Evolutionary conservation across 2,329 filamentous ascomycete species (phyloP), one percentile per base, ranked within the genome.

Genomic region (Alternaria metachromatica): DNA sequence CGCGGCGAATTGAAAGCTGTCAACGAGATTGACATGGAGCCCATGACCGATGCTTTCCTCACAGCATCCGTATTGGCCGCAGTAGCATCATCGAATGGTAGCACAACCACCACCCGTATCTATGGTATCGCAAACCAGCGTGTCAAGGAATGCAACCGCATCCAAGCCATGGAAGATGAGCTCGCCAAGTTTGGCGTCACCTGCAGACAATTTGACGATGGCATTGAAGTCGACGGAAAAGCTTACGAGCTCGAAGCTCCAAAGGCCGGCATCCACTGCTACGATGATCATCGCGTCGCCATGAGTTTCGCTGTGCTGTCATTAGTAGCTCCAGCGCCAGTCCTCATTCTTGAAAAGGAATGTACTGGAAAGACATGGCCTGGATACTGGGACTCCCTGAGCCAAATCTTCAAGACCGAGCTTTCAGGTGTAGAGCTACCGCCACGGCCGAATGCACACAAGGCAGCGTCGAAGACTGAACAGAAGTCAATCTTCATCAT

Each of bases 341-440:
- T 93, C 0, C 82, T 97, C 15, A 89, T 99, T 55, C 87, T 92
- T 3, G 96, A 99, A 78, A 91, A 94, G 64, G 94, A 97, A 74
- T 99, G 96, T 78, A 92, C 93, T 3, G 94, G 92, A 44, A 99
- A 99, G 85, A 99, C 96, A 3, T 99, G 96, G 96, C 96, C 96
- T 0, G 96, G 95, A 10, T 99, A 96, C 93, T 99, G 96, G 96
- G 96, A 99, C 80, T 89, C 90, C 18, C 82, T 98, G 60, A 90
- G 90, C 21, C 89, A 92, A 70, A 87, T 88, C 13, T 99, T 97
- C 83, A 86, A 89, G 33, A 92, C 92, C 26, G 82, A 86, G 26
- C 83, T 98, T n/a, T 87, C 90, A 64, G 96, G 96, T 12, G 87
- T 90, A 37, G 93, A 96, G 71, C 70, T 78, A 9, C 64, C 67